Base-by-base conservation (phyloP, 1,284 basidiomycete species). In the Amylostereum areolatum region DNA sequence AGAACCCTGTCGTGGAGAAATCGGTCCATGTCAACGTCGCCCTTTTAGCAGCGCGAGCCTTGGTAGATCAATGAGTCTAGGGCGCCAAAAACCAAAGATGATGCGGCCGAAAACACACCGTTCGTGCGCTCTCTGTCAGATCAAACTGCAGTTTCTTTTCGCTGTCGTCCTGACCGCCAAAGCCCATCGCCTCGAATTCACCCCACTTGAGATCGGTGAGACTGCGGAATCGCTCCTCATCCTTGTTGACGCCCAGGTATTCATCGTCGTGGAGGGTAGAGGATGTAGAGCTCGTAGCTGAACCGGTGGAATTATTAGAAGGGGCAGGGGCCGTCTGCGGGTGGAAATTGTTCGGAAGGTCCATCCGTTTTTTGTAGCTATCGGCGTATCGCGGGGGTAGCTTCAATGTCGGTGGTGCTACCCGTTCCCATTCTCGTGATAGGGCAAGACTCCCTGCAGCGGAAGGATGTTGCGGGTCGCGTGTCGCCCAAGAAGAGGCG, bases 181-280 rank as follows among this genome's bases (percentile, higher is more conserved):
- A 94, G 0, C 92, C 92, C 62, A 80, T 73, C 36, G 77, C 71
- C 71, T 92, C 89, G 59, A 95, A 95, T 62, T 88, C 83, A 9
- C 89, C 89, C 92, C 92, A 95, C 62, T 84, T 88, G 55, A 92
- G 71, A 54, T 93, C 89, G 0, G 89, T 88, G 56, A 94, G 62
- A 52, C 80, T 89, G 49, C 81, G 75, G 66, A 86, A 94, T n/a
- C 81, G 71, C 52, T 85, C 84, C 50, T 83, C 82, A 6, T 74
- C 74, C 28, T 56, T 46, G 31, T 56, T 51, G 31, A 64, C 37
- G 53, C 68, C 43, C 51, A 59, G 57, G 34, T 58, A 56, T 34
- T 66, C 66, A 33, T 61, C 59, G 33, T 66, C 65, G 57, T 60
- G 64, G 53, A 57, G 66, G 51, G 71, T 54, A 2, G 64, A 61